Percentiles rank a stretch among this genome's conserved stretches.
phyloP scores from a whole-genome alignment of 306 rosid genomes.

The Castanea sativa region DNA sequence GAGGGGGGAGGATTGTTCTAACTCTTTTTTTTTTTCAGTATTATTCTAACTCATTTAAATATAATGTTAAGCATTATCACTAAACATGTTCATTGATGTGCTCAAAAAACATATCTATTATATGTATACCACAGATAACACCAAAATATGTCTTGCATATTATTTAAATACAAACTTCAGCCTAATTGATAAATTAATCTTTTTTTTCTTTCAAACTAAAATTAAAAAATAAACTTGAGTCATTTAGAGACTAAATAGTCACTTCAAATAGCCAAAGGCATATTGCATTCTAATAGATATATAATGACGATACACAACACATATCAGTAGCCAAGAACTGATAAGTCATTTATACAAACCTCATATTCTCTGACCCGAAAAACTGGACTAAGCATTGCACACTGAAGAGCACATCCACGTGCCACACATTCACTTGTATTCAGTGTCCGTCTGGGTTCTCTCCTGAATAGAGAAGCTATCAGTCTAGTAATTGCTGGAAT shows the following conservation, averaged over 20 bases:
- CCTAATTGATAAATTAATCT: neutral
- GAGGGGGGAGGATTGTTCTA: no score
- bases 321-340: slow-evolving; percentile 11
- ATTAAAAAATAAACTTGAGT: neutral
- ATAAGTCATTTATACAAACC: slow-evolving; percentile 51
- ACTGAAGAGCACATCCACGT: slow-evolving; percentile 95
- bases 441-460: slow-evolving; percentile 79
- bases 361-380: slow-evolving; percentile 87
- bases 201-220: neutral
- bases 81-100: no score
- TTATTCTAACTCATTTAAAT: no score
- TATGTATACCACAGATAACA: neutral
- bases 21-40: no score
- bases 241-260: neutral
- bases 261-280: neutral
- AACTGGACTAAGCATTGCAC: slow-evolving; percentile 95
- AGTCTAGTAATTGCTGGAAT: slow-evolving; percentile 73
- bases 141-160: neutral
- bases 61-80: no score
- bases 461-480: slow-evolving; percentile 57
- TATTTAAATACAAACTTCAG: neutral
- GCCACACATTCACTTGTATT: slow-evolving; percentile 99
- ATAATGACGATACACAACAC: neutral
- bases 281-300: neutral
- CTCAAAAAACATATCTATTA: neutral